A percentile compares a stretch with the other conserved stretches of the same genome.
Evolutionary conservation across 2,329 filamentous ascomycete genomes (phyloP).

Genomic region (Aspergillus persii): DNA sequence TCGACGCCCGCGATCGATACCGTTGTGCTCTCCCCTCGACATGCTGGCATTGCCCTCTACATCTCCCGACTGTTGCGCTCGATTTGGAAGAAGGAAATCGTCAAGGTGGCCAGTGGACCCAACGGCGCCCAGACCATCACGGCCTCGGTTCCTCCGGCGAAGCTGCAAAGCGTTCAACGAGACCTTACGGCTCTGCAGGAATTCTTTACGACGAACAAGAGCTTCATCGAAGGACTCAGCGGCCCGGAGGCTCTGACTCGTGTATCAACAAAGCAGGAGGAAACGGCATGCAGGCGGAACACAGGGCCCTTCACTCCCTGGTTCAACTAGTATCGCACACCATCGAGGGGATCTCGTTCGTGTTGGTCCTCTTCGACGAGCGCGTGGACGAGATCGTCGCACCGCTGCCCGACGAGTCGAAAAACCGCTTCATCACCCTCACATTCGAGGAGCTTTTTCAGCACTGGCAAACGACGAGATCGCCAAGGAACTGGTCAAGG

Average conservation of each 20-base stretch:
- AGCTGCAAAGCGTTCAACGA: conserved; percentile 74
- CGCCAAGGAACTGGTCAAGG: conserved; percentile 91
- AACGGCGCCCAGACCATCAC: conserved; percentile 62
- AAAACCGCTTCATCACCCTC: conserved; percentile 68
- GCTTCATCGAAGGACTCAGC: conserved; percentile 89
- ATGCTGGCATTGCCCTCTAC: conserved; percentile 85
- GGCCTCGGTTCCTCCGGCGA: conserved; percentile 65
- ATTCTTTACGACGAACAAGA: conserved; percentile 84
- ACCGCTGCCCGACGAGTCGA: conserved; percentile 68
- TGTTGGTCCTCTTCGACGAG: conserved; percentile 92
- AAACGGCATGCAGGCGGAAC: conserved; percentile 87
- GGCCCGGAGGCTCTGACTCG: conserved; percentile 81
- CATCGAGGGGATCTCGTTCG: conserved; percentile 94
- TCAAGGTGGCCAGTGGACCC: conserved; percentile 54
- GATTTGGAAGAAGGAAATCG: conserved; percentile 79
- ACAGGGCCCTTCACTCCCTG: conserved; percentile 84
- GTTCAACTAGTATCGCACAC: conserved; percentile 84
- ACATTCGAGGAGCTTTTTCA: conserved; percentile 86
- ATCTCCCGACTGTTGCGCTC: conserved; percentile 82
- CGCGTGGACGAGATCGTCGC: conserved; percentile 82
- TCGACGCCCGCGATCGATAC: conserved; percentile 70
- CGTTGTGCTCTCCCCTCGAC: conserved; percentile 82
- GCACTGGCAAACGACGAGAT: conserved; percentile 76
- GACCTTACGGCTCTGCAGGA: conserved; percentile 74
- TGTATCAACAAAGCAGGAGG: conserved; percentile 79